These are phyloP conservation scores for Phytopythium helicoides DNA, from an alignment of 352 stramenopile species.

Conservation along the genomic window DNA sequence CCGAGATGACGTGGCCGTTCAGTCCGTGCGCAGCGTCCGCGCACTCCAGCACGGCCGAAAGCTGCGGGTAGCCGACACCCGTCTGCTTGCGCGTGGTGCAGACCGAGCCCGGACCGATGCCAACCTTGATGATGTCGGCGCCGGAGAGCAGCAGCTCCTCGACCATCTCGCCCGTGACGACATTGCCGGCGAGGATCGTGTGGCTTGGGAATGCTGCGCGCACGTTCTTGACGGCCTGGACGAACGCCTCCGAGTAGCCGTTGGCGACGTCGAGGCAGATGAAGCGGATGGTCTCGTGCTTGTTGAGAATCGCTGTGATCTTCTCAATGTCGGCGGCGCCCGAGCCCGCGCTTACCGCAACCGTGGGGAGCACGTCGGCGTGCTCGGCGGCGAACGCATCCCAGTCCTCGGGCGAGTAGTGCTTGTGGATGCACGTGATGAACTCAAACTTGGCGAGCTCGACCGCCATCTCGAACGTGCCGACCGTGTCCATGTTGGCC, in stretches of 20 bases:
- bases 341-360: conserved; percentile 81
- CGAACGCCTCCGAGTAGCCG: conserved; percentile 87
- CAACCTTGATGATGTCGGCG: conserved; percentile 93
- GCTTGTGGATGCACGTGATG: conserved; percentile 91
- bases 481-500: conserved; percentile 92
- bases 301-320: conserved; percentile 58
- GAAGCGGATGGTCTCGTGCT: conserved; percentile 64
- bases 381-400: conserved; percentile 47
- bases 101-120: conserved; percentile 90
- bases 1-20: conserved; percentile 86
- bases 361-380: conserved; percentile 55
- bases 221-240: conserved; percentile 70
- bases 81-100: conserved; percentile 94
- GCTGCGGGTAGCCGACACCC: conserved; percentile 90
- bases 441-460: conserved; percentile 78
- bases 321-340: conserved; percentile 67
- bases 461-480: conserved; percentile 88
- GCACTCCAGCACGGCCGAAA: conserved; percentile 90
- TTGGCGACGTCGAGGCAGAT: conserved; percentile 92
- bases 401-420: conserved; percentile 82
- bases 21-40: conserved; percentile 89
- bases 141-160: conserved; percentile 90
- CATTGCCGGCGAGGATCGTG: conserved; percentile 92
- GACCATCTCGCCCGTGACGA: conserved; percentile 92
- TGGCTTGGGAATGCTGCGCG: conserved; percentile 57